A percentile compares a stretch with the other conserved stretches of the same genome.
These are phyloP conservation scores for Ceratocystis cubensis DNA, from an alignment of 2,329 filamentous ascomycete genomes.

Conservation along the genomic window DNA sequence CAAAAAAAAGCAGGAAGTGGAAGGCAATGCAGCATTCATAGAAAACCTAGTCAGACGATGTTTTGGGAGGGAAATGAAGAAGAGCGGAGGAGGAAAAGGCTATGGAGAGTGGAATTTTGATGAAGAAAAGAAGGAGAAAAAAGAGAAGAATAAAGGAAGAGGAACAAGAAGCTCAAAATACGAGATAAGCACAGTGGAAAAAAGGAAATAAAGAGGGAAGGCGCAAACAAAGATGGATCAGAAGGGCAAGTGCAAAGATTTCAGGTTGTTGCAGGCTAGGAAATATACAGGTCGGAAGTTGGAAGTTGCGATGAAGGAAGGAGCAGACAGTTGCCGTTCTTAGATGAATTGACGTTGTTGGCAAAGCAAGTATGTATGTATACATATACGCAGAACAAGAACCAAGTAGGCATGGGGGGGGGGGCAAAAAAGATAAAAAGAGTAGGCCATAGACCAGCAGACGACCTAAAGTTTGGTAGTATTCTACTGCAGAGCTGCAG, in stretches of 20 bases:
- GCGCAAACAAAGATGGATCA: not conserved
- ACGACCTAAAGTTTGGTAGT: not conserved
- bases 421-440: not conserved
- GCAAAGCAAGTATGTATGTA: not conserved
- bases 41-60: not conserved
- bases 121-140: not conserved
- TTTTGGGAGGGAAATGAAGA: not conserved
- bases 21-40: slow-evolving; percentile 3
- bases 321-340: not conserved
- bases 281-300: not conserved
- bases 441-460: not conserved
- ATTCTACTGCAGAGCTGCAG: not conserved
- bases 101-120: not conserved
- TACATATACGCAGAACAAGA: not conserved
- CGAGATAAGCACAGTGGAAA: not conserved
- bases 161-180: not conserved
- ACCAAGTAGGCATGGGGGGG: not conserved
- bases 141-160: not conserved
- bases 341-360: not conserved
- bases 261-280: not conserved
- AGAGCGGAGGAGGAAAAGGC: not conserved
- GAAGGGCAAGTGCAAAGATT: not conserved
- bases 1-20: not conserved
- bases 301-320: slow-evolving; percentile 9
- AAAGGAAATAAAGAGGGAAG: slow-evolving; percentile 2